Conservation (phyloP, 108 stramenopile genomes). For the Skeletonema tropicum region DNA sequence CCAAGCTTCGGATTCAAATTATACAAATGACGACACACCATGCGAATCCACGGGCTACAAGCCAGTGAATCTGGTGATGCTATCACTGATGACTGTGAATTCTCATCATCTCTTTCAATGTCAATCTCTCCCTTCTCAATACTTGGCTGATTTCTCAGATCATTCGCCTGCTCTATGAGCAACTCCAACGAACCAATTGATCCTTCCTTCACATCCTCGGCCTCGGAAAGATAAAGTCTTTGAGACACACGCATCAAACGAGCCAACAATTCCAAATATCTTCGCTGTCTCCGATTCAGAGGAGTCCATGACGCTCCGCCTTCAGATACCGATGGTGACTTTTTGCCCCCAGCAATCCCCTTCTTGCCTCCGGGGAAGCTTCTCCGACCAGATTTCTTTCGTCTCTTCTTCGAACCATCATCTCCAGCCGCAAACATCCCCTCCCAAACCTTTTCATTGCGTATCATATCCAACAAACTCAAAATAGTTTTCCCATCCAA, state of each 20-base stretch:
- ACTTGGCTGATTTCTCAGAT: conserved; percentile 12
- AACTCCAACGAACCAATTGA: conserved; percentile 33
- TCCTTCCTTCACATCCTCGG: conserved; percentile 44
- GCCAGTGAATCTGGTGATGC: conserved; percentile 36
- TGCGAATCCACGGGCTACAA: conserved; percentile 36
- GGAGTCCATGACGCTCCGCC: conserved; percentile 41
- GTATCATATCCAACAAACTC: conserved; percentile 30
- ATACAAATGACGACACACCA: conserved; percentile 45
- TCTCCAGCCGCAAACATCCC: conserved; percentile 41
- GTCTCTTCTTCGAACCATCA: conserved; percentile 40
- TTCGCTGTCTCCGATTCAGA: conserved; percentile 55
- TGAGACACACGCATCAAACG: conserved; percentile 71
- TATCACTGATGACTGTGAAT: background rate
- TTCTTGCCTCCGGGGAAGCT: conserved; percentile 16
- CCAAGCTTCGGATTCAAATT: conserved; percentile 46
- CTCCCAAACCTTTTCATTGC: conserved; percentile 59
- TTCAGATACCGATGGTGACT: conserved; percentile 12
- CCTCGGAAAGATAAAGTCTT: conserved; percentile 58
- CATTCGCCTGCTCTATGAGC: conserved; percentile 24
- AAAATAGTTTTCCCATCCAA: conserved; percentile 26
- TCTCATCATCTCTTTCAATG: conserved; percentile 16
- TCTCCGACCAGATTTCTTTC: conserved; percentile 23
- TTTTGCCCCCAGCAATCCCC: conserved; percentile 16
- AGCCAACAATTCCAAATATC: conserved; percentile 69
- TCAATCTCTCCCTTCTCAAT: conserved; percentile 41